Evolutionary conservation across 169 alveolate genomes (phyloP).

Genomic region (Cryptosporidium canis): DNA sequence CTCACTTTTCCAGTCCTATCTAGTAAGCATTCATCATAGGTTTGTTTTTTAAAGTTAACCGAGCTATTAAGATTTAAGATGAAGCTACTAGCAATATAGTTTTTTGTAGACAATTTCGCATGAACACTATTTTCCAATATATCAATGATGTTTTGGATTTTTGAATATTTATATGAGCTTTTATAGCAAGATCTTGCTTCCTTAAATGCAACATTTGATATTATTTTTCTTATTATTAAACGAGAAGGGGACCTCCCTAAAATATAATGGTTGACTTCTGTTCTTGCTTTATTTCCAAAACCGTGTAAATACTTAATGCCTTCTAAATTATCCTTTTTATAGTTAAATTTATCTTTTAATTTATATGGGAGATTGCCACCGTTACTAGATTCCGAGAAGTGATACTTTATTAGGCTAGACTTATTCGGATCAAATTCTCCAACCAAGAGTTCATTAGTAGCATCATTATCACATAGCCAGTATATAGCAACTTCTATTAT

Average conservation of each 20-base stretch:
- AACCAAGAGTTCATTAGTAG: no score
- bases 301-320: neutral
- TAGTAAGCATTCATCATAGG: neutral
- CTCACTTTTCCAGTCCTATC: neutral
- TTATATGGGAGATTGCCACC: neutral
- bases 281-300: neutral
- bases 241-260: neutral
- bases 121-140: neutral
- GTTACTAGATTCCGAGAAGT: neutral
- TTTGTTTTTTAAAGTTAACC: neutral
- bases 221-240: neutral
- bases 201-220: neutral
- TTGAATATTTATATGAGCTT: neutral
- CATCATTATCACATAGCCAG: no score
- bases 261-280: neutral
- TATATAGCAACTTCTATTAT: no score
- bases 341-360: neutral
- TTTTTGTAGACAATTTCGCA: neutral
- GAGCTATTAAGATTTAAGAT: neutral
- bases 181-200: neutral
- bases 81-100: neutral
- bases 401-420: neutral
- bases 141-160: neutral
- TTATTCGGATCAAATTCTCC: neutral
- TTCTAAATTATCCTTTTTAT: neutral